Percentiles rank a stretch among this genome's conserved stretches.
phyloP scores from a whole-genome alignment of 2,329 filamentous ascomycete genomes.

The Penicillium sp. region DNA sequence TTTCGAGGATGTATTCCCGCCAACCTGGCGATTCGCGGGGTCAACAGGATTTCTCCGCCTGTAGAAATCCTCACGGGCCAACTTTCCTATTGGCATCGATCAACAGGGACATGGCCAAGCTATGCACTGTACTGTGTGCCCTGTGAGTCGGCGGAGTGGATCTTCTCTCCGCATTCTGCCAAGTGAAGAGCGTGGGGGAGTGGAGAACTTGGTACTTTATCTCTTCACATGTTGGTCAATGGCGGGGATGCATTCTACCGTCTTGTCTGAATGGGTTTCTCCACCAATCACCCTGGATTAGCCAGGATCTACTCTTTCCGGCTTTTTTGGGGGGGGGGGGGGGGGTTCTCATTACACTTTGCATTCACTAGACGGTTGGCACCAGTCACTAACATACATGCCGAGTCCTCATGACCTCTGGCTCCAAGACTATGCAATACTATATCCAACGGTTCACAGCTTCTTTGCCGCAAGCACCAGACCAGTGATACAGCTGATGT shows the following conservation, averaged over 20 bases:
- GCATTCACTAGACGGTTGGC: not conserved
- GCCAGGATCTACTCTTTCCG: not conserved
- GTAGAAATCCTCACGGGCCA: not conserved
- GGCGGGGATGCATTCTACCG: not conserved
- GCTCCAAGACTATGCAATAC: not conserved
- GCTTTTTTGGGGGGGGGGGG: not conserved
- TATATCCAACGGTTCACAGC: conserved; percentile 12
- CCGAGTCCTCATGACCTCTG: no score
- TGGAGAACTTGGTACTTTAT: not conserved
- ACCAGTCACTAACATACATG: no score
- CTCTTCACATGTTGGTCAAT: not conserved
- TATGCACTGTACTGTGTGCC: not conserved
- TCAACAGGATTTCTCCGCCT: not conserved
- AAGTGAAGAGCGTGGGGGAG: conserved; percentile 5
- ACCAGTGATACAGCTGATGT: conserved; percentile 40
- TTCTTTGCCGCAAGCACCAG: conserved; percentile 38
- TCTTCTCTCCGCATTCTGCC: conserved; percentile 20
- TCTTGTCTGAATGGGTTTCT: not conserved
- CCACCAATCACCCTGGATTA: not conserved
- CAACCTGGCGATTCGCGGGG: not conserved
- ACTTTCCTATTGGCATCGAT: not conserved
- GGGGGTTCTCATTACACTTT: no score
- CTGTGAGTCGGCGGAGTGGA: not conserved
- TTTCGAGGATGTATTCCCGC: not conserved
- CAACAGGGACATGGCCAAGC: not conserved